These are phyloP conservation scores for Rhexocercosporidium sp. DNA, from an alignment of 2,329 filamentous ascomycete species.

Conservation along the genomic window DNA sequence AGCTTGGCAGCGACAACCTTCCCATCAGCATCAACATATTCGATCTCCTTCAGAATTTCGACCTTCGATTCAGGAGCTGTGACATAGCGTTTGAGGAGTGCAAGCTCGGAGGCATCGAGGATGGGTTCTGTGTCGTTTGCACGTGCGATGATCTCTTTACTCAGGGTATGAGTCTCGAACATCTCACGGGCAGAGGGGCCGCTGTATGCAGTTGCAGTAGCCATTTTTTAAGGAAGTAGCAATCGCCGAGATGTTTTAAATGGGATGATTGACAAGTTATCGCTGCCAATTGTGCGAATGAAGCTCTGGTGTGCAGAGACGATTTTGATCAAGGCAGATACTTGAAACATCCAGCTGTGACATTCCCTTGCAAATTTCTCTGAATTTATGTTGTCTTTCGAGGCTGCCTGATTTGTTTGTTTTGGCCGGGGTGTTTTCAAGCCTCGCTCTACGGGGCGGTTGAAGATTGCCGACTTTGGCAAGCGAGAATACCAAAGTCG, in stretches of 20 bases:
- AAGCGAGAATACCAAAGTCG: too few species aligned
- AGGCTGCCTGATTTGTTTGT: conserved; percentile 4
- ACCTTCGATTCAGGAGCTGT: not conserved
- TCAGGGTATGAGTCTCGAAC: not conserved
- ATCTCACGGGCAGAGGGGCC: not conserved
- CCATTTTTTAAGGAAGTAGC: not conserved
- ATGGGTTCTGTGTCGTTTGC: not conserved
- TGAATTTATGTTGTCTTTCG: not conserved
- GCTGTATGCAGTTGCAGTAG: not conserved
- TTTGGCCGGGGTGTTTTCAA: not conserved
- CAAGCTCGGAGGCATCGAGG: not conserved
- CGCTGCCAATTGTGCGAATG: not conserved
- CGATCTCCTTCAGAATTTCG: not conserved
- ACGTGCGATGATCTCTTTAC: conserved; percentile 3
- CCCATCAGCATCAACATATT: not conserved
- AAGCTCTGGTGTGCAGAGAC: not conserved
- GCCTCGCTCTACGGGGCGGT: too few species aligned
- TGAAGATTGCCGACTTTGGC: too few species aligned
- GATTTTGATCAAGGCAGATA: not conserved
- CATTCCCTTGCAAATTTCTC: not conserved
- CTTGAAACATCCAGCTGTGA: not conserved
- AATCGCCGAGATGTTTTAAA: not conserved
- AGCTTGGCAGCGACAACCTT: not conserved
- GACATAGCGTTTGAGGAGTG: not conserved
- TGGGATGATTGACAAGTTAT: not conserved